Percentiles rank a stretch among this genome's conserved stretches.
Evolutionary conservation across 768 basidiomycete genomes (phyloP).

Genomic region (Trametes meyenii): DNA sequence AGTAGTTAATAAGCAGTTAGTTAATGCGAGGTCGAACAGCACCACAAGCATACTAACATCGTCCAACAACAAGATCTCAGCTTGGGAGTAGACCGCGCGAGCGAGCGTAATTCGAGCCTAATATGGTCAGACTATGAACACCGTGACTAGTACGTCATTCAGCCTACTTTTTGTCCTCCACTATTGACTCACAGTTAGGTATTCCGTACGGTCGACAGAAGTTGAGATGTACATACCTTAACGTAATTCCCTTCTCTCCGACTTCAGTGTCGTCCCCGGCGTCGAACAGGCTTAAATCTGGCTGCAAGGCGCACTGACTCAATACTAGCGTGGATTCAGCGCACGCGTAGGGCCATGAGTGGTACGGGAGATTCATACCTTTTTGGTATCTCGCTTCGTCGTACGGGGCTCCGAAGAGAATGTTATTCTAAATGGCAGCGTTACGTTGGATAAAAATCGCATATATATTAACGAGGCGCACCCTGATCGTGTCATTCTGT

Average conservation of each 20-base stretch:
- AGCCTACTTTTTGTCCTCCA: constrained; percentile 48
- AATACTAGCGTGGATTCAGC: neutral
- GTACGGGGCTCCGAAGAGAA: constrained; percentile 32
- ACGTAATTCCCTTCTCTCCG: constrained; percentile 59
- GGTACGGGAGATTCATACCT: constrained; percentile 6
- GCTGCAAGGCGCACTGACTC: constrained; percentile 43
- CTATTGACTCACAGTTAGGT: constrained; percentile 15
- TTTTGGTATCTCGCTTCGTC: constrained; percentile 32
- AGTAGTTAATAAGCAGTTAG: neutral
- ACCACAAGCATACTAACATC: constrained; percentile 38
- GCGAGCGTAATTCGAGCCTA: constrained; percentile 44
- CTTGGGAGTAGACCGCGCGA: constrained; percentile 42
- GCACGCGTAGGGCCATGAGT: neutral
- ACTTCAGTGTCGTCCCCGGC: constrained; percentile 57
- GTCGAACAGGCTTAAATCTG: constrained; percentile 49
- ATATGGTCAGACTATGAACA: neutral
- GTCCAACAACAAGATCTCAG: constrained; percentile 43
- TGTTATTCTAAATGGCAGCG: constrained; percentile 24
- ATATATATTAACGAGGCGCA: constrained; percentile 1
- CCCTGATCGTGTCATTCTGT: constrained; percentile 46
- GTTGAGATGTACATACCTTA: constrained; percentile 32
- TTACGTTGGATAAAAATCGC: neutral
- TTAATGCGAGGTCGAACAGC: neutral
- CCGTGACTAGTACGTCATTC: neutral
- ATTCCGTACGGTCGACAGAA: neutral